phyloP scores from a whole-genome alignment of 768 basidiomycete species.

The Leccinum truebloodii region DNA sequence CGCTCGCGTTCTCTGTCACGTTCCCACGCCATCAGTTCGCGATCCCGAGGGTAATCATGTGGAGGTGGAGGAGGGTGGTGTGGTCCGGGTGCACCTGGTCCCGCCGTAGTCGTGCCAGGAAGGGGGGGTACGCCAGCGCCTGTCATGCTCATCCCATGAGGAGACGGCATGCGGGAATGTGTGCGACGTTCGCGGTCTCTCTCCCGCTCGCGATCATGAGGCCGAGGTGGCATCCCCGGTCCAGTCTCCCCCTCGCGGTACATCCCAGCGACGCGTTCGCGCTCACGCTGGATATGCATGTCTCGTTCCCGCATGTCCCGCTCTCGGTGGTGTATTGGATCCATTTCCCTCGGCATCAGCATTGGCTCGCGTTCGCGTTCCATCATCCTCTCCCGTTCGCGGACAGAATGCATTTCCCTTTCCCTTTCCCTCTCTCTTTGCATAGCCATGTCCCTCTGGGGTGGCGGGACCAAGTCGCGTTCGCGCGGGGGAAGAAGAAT shows the following conservation, averaged over 20 bases:
- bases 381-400: conserved; percentile 27
- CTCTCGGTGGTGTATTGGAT: conserved; percentile 27
- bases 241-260: conserved; percentile 29
- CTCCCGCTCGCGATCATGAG: conserved; percentile 32
- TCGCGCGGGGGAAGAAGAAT: conserved; percentile 26
- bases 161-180: conserved; percentile 30
- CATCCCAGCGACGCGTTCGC: conserved; percentile 23
- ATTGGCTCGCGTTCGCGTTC: conserved; percentile 24
- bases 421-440: conserved; percentile 28
- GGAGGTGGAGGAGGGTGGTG: conserved; percentile 18
- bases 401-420: conserved; percentile 18
- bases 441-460: conserved; percentile 23
- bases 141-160: conserved; percentile 18
- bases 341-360: conserved; percentile 24
- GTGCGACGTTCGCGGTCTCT: conserved; percentile 33
- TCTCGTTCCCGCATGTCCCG: conserved; percentile 29
- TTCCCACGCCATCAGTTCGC: conserved; percentile 30
- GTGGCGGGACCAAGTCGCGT: conserved; percentile 19
- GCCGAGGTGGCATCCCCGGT: conserved; percentile 24
- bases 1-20: conserved; percentile 28
- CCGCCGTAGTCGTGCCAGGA: conserved; percentile 5
- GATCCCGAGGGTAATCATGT: conserved; percentile 30
- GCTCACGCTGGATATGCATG: conserved; percentile 30
- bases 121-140: conserved; percentile 13
- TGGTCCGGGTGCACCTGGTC: conserved; percentile 24